Evolutionary conservation across 306 rosid species (phyloP), one percentile per base, ranked within the genome.

Genomic region (Vigna unguiculata): DNA sequence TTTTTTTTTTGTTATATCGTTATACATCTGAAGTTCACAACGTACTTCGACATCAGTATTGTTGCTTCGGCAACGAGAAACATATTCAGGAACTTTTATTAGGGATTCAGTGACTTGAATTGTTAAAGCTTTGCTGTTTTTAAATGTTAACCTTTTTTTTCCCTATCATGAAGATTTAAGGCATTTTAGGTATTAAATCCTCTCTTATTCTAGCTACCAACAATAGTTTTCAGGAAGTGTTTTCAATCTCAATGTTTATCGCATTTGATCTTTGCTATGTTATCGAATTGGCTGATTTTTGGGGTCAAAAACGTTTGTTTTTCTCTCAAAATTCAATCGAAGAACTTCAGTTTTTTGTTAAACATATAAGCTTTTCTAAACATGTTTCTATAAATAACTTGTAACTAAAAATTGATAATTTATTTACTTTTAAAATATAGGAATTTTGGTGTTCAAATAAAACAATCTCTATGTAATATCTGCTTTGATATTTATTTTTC

Each of bases 401-500:
- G 25, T 34, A 13, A n/a, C 25, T n/a, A 9, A 61, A 28, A 61
- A 3, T 5, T 16, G 45, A 30, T 30, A 43, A 32, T 32, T 32
- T 5, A 32, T 32, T 32, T 4, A 10, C 4, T 60, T 47, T 2
- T 9, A 48, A n/a, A 49, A 7, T 19, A 22, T 45, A 47, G 7
- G 22, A 58, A 20, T 7, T 11, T 25, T 38, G 10, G 24, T 70
- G 24, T 70, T 60, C 13, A 34, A 47, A 21, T 28, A 34, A 2
- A 51, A 48, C 5, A 7, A 52, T 45, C 49, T 36, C 7, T 5
- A 1, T 49, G 41, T 46, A 41, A 9, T 19, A 16, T 38, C 9
- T 61, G 34, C 28, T 34, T 57, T 19, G 1, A 58, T 64, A 49
- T 51, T 73, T 43, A 55, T 38, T 55, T 72, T 73, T 57, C 67